These are phyloP conservation scores for Gyrodon lividus DNA, from an alignment of 768 basidiomycete species.

Conservation along the genomic window DNA sequence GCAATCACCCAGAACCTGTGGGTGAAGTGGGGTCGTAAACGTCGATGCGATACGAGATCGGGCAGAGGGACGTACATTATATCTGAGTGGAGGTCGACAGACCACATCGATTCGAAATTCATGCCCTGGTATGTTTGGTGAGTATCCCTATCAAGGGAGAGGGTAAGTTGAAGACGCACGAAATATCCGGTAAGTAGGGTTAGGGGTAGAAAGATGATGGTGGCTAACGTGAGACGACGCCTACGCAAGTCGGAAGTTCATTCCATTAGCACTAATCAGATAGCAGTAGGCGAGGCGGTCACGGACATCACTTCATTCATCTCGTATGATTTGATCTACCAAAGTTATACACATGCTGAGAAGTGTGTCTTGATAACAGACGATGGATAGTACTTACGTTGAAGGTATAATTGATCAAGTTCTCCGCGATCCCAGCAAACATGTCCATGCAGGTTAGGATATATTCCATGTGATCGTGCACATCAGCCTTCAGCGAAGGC, in stretches of 20 bases:
- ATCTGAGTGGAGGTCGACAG: slow-evolving; percentile 45
- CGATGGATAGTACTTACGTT: slow-evolving; percentile 46
- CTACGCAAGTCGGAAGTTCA: slow-evolving; percentile 26
- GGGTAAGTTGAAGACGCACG: slow-evolving; percentile 37
- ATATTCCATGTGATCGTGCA: slow-evolving; percentile 75
- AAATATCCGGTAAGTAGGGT: slow-evolving; percentile 73
- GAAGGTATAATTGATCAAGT: slow-evolving; percentile 72
- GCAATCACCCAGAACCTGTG: slow-evolving; percentile 67
- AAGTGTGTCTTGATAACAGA: background rate
- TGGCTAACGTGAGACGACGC: slow-evolving; percentile 65
- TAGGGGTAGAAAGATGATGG: slow-evolving; percentile 69
- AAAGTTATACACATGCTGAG: background rate
- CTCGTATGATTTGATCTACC: slow-evolving; percentile 67
- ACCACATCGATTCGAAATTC: slow-evolving; percentile 60
- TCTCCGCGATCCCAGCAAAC: slow-evolving; percentile 69
- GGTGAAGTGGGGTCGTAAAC: slow-evolving; percentile 15
- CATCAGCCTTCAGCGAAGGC: slow-evolving; percentile 51
- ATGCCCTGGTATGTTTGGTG: slow-evolving; percentile 49
- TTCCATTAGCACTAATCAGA: background rate
- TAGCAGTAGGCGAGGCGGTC: background rate
- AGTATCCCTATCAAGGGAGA: slow-evolving; percentile 18
- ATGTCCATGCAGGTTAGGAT: slow-evolving; percentile 69
- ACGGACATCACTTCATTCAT: slow-evolving; percentile 73
- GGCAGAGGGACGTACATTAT: slow-evolving; percentile 38
- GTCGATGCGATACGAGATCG: background rate